Base-by-base conservation (phyloP, 306 rosid genomes). In the Spatholobus suberectus region DNA sequence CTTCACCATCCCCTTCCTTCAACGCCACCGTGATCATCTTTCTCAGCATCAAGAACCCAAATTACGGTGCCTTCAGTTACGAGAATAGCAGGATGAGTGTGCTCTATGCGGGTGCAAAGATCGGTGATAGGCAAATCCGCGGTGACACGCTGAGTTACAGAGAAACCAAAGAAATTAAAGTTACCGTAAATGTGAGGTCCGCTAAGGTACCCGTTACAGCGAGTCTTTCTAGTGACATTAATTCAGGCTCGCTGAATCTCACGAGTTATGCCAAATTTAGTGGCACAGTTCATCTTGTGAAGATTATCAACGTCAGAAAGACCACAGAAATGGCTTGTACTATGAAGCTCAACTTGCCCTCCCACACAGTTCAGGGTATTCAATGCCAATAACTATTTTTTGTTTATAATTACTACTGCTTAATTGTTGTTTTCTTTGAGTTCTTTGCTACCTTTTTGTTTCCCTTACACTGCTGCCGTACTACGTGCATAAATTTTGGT, bases 41-140 rank as follows among this genome's bases (percentile, higher is more conserved):
- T 23, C 6, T 95, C 11, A 18, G 70, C 1, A 76, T 91, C 23
- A 15, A 55, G 40, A 95, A 95, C 58, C 85, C 87, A 0, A 95
- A 95, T 73, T 90, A 82, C 17, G 95, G 94, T 1, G 70, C 70
- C 18, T 86, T 89, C 72, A 14, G 44, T n/a, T 92, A 84, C 24
- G 87, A 85, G 5, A 38, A 79, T 46, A 78, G 75, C 76, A 70
- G 15, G 0, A 46, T 84, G 57, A 83, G 41, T 7, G 65, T 93
- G 55, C 14, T 86, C 0, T 86, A 89, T 6, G 78, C 26, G 0
- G 90, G 84, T 2, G 41, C 4, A 5, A 79, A 40, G 5, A 5
- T 90, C 12, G 95, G 90, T 8, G 85, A 85, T 3, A 38, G 32
- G 2, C 62, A 13, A 27, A 73, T 87, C 0, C 14, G 6, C 7